Evolutionary conservation across 768 basidiomycete species (phyloP).

Genomic region (Termitomyces sp.): DNA sequence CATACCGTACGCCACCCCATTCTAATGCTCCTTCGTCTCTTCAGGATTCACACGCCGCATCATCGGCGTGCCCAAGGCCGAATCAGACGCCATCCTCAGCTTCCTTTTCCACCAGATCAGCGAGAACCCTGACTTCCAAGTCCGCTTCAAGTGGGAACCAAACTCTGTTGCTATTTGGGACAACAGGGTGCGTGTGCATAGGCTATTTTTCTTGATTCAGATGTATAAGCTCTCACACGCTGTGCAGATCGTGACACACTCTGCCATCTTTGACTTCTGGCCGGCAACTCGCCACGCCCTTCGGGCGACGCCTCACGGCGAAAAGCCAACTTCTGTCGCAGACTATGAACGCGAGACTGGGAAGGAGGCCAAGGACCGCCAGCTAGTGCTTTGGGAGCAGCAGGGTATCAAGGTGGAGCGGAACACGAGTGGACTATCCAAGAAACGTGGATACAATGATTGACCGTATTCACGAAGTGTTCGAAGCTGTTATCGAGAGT

Average conservation of each 20-base stretch:
- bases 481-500: background rate
- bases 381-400: conserved; percentile 66
- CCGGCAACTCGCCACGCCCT: conserved; percentile 72
- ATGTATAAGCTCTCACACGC: background rate
- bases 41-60: conserved; percentile 77
- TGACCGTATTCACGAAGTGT: conserved; percentile 19
- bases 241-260: conserved; percentile 62
- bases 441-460: conserved; percentile 58
- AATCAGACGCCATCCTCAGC: conserved; percentile 67
- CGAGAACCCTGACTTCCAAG: conserved; percentile 68
- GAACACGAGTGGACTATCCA: conserved; percentile 22
- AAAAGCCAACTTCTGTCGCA: conserved; percentile 69
- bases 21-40: background rate
- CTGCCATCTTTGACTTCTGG: conserved; percentile 82
- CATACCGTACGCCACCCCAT: background rate
- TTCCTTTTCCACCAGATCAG: conserved; percentile 71
- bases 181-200: conserved; percentile 53
- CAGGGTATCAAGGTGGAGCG: conserved; percentile 46
- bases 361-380: conserved; percentile 67
- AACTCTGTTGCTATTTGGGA: conserved; percentile 86
- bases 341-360: conserved; percentile 63
- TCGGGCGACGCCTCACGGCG: conserved; percentile 77
- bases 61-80: conserved; percentile 73
- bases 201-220: background rate
- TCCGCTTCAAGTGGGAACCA: conserved; percentile 72